Conservation (phyloP, 2,329 filamentous ascomycete genomes). For the Xylaria sp. region DNA sequence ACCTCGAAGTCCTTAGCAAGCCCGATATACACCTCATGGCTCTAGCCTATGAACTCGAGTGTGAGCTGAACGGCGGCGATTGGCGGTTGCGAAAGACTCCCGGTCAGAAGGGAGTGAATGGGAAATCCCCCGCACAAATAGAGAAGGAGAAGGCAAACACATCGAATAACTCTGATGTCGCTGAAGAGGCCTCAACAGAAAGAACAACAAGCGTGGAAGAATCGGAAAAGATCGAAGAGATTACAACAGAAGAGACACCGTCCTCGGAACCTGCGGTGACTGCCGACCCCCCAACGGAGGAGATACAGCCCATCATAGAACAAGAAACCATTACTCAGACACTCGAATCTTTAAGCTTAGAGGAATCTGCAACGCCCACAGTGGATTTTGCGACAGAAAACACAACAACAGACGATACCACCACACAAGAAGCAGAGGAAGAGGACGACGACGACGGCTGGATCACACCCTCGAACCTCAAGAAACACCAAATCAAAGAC, state of each 20-base stretch:
- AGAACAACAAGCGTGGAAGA: conserved; percentile 15
- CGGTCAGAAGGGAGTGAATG: conserved; percentile 81
- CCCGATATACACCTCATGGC: conserved; percentile 92
- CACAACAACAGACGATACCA: conserved; percentile 23
- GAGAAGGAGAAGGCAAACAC: conserved; percentile 46
- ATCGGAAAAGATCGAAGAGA: conserved; percentile 22
- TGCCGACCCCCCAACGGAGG: conserved; percentile 11
- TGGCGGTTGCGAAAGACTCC: conserved; percentile 84
- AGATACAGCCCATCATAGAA: conserved; percentile 32
- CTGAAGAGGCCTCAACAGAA: background rate
- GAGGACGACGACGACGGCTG: conserved; percentile 72
- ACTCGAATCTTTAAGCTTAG: conserved; percentile 42
- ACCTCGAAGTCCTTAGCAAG: conserved; percentile 85
- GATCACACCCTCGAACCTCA: conserved; percentile 95
- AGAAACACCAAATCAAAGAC: conserved; percentile 81
- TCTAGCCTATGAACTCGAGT: conserved; percentile 92
- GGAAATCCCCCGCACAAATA: conserved; percentile 67
- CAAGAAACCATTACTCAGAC: conserved; percentile 42
- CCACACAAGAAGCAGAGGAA: conserved; percentile 40
- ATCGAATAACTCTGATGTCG: conserved; percentile 12
- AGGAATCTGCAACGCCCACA: conserved; percentile 37
- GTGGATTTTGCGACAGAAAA: conserved; percentile 33
- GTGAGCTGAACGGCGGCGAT: conserved; percentile 88
- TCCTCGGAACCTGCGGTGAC: background rate
- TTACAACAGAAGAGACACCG: conserved; percentile 15